Evolutionary conservation across 106 monocot species (phyloP).

Genomic region (Narthecium ossifragum): DNA sequence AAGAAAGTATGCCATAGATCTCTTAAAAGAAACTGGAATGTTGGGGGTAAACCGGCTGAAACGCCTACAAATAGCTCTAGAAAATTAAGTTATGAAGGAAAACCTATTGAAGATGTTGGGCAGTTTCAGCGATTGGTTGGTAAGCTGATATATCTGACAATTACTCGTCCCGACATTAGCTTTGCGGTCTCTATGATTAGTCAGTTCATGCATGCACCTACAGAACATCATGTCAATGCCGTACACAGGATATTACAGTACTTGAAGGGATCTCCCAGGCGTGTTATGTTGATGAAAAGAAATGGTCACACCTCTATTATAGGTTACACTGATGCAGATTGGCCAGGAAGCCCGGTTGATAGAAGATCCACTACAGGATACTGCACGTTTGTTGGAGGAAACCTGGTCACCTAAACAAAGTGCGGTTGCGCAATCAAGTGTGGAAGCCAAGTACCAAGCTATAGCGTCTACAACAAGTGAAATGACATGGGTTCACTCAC

Average conservation of each 20-base stretch:
- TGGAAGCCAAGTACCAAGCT: too few relatives aligned
- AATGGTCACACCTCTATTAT: neutral
- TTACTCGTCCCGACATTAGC: neutral
- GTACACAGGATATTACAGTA: neutral
- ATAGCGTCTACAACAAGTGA: too few relatives aligned
- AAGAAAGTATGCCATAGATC: too few relatives aligned
- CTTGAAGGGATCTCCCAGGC: neutral
- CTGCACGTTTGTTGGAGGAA: constrained; percentile 4
- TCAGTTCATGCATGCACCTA: neutral
- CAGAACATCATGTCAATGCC: neutral
- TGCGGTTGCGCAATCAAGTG: too few relatives aligned
- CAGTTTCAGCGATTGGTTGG: neutral
- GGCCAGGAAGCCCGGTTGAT: neutral
- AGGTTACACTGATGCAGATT: neutral
- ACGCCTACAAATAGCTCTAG: neutral
- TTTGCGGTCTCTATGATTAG: neutral
- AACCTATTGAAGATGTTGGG: neutral
- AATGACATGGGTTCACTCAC: too few relatives aligned
- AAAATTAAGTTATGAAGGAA: neutral
- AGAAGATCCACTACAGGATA: neutral
- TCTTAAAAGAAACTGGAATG: constrained; percentile 2
- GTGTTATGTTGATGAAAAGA: neutral
- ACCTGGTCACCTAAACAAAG: neutral
- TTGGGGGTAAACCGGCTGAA: neutral
- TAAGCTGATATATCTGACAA: constrained; percentile 1